phyloP scores from a whole-genome alignment of 139 green algal genomes.

The Tetratostichococcus sp. region DNA sequence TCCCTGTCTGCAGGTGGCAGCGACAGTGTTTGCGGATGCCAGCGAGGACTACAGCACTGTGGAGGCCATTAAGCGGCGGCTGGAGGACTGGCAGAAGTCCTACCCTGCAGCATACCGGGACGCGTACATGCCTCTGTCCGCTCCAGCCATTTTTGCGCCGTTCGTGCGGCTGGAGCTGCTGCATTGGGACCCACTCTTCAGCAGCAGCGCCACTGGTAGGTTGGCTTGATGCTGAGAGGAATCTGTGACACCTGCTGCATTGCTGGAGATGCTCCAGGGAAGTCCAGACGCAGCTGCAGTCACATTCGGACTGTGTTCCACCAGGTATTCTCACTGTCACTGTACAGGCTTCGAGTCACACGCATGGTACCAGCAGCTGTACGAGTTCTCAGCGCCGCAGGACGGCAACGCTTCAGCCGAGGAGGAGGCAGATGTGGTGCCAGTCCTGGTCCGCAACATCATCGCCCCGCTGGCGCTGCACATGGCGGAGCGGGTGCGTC shows the following conservation, averaged over 20 bases:
- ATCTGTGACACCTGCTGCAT: not conserved
- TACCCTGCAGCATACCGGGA: constrained; percentile 64
- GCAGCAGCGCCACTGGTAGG: not conserved
- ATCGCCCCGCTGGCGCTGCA: constrained; percentile 71
- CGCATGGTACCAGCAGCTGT: constrained; percentile 73
- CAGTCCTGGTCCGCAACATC: constrained; percentile 68
- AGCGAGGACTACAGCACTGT: constrained; percentile 72
- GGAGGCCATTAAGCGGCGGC: constrained; percentile 43
- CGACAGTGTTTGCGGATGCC: constrained; percentile 77
- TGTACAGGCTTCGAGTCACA: constrained; percentile 57
- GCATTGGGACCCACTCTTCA: constrained; percentile 80
- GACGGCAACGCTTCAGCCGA: not conserved
- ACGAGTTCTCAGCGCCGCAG: constrained; percentile 56
- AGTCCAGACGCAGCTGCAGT: too few species aligned
- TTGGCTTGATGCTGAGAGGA: not conserved
- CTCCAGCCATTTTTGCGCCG: constrained; percentile 85
- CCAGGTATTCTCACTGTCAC: not conserved
- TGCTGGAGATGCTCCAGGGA: too few species aligned
- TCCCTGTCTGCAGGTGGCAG: constrained; percentile 14
- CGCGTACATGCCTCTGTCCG: constrained; percentile 75
- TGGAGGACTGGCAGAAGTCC: constrained; percentile 63
- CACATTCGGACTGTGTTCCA: constrained; percentile 10
- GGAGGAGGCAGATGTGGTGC: constrained; percentile 69
- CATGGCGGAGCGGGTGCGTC: not conserved
- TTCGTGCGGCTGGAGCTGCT: constrained; percentile 91